A percentile compares a stretch with the other conserved stretches of the same genome.
Evolutionary conservation across 2,329 filamentous ascomycete genomes (phyloP).

Genomic region (Paraphoma sp.): DNA sequence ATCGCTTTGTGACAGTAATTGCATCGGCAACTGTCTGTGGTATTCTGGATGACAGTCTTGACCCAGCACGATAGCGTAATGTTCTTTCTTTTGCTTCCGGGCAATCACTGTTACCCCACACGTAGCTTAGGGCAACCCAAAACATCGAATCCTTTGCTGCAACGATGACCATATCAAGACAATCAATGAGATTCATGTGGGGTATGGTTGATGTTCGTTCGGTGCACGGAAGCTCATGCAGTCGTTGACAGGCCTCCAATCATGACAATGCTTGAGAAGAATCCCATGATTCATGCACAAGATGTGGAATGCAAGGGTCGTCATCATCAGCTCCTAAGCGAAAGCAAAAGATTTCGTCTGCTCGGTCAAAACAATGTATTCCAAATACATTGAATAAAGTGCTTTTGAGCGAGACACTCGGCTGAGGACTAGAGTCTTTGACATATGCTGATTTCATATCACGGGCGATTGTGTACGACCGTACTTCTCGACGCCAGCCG

Average conservation of each 20-base stretch:
- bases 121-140: conserved; percentile 6
- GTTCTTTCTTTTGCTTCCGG: neutral
- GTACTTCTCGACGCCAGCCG: too few relatives aligned
- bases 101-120: conserved; percentile 1
- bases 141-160: neutral
- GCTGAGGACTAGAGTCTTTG: too few relatives aligned
- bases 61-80: neutral
- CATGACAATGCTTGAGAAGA: neutral
- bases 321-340: too few relatives aligned
- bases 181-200: conserved; percentile 1
- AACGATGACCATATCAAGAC: neutral
- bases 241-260: neutral
- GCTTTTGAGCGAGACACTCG: too few relatives aligned
- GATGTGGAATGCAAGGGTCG: too few relatives aligned
- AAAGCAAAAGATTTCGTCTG: too few relatives aligned
- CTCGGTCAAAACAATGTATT: too few relatives aligned
- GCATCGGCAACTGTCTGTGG: conserved; percentile 4
- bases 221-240: neutral
- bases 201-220: neutral
- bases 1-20: neutral
- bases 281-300: neutral
- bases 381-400: too few relatives aligned
- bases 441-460: too few relatives aligned
- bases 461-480: too few relatives aligned
- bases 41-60: neutral